Percentiles rank a stretch among this genome's conserved stretches.
phyloP scores from a whole-genome alignment of 495 filamentous ascomycete genomes.

The Oidiodendron maius region DNA sequence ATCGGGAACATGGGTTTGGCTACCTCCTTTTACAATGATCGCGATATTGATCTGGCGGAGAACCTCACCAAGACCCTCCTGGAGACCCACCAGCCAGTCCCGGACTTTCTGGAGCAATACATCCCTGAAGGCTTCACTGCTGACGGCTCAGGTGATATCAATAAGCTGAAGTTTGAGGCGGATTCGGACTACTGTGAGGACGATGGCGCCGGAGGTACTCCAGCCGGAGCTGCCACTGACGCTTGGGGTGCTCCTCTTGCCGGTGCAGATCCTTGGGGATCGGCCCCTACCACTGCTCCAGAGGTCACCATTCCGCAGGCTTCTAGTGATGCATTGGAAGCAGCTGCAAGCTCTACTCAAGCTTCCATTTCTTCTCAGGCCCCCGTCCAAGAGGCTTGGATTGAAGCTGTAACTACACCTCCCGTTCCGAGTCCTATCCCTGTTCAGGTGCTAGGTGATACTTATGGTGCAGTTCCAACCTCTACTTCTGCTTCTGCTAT shows the following conservation, averaged over 20 bases:
- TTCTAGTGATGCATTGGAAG: background rate
- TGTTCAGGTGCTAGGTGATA: background rate
- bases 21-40: conserved; percentile 77
- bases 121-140: conserved; percentile 42
- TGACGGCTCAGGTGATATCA: conserved; percentile 20
- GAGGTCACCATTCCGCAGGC: background rate
- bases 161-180: conserved; percentile 51
- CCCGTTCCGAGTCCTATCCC: background rate
- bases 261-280: conserved; percentile 5
- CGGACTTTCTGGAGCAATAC: conserved; percentile 70
- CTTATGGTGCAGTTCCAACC: too few species aligned
- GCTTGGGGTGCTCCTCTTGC: conserved; percentile 10
- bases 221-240: conserved; percentile 8
- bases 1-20: conserved; percentile 86
- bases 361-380: background rate
- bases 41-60: conserved; percentile 60
- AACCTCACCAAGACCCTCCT: conserved; percentile 72
- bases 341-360: background rate
- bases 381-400: background rate
- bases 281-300: background rate
- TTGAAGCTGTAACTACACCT: background rate
- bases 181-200: conserved; percentile 54
- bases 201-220: conserved; percentile 21
- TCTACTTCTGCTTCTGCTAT: background rate
- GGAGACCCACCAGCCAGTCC: conserved; percentile 70